Evolutionary conservation across 2,329 filamentous ascomycete genomes (phyloP), one percentile per base, ranked within the genome.

Genomic region (Chlorencoelia australis): DNA sequence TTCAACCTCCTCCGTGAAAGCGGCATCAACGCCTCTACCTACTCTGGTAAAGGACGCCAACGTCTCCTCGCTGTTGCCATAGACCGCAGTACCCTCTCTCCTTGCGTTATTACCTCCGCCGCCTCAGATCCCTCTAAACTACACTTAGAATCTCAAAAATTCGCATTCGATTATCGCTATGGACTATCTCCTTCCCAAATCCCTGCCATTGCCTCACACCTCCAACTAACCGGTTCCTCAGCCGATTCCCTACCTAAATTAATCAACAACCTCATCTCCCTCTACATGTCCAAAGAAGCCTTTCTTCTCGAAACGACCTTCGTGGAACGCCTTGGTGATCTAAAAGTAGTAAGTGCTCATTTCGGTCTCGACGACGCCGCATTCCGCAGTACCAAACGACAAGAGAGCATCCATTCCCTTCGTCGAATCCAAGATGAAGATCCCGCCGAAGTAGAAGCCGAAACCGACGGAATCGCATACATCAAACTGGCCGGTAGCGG

Each of bases 391-490:
- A 65, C 66, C 2, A 66, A 67, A n/a, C 69, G 79, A 1, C 77
- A 83, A 42, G 57, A 62, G 26, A 70, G 73, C 30, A 62, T 83
- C 18, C 77, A 81, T 48, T 56, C 58, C 5, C 59, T 79, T 9
- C 66, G 77, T 16, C 67, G 75, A 41, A 58, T 59, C 17, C 55
- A 63, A 4, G 52, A 60, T 4, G 68, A 77, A 50, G 67, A 74
- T 7, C 57, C 66, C 0, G 66, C 67, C 32, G 78, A 81, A 49
- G 59, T 73, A 3, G 71, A 75, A 46, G 79, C 74, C 2, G 78
- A 81, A 53, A 67, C 71, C 40, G 65, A 78, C 40, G 84, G 84
- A 3, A 86, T 94, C 48, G 82, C 91, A 1, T 93, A 88, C 56
- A 71, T 93, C 45, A 79, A 73, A 50, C 67, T 73, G 3, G 56